phyloP scores from a whole-genome alignment of 2,329 filamentous ascomycete genomes.

The Epichloe gansuensis region DNA sequence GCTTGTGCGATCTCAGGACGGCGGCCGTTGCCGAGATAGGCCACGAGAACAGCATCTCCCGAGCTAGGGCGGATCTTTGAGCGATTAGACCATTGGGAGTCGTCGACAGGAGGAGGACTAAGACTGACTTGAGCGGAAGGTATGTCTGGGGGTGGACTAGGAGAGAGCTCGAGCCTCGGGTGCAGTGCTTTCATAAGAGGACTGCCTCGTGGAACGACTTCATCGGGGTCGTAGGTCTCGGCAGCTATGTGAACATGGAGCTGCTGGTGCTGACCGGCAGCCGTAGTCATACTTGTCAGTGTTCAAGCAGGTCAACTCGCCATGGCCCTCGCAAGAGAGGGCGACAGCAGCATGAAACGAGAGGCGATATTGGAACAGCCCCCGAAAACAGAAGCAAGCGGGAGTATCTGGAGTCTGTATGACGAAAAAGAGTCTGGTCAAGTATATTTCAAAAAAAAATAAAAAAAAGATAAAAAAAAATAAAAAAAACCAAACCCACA shows the following conservation, averaged over 20 bases:
- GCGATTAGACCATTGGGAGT: constrained; percentile 37
- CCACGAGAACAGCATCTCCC: constrained; percentile 55
- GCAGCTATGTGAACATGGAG: constrained; percentile 15
- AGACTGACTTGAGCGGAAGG: constrained; percentile 23
- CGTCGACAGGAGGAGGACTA: constrained; percentile 16
- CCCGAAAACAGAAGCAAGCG: neutral
- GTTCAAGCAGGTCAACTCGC: constrained; percentile 19
- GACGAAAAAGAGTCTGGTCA: neutral
- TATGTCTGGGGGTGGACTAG: constrained; percentile 24
- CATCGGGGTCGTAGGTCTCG: constrained; percentile 33
- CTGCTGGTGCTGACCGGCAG: constrained; percentile 21
- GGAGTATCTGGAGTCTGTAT: neutral
- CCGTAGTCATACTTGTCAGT: constrained; percentile 27
- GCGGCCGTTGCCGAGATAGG: constrained; percentile 49
- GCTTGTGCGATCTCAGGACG: constrained; percentile 49
- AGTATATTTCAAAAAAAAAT: neutral
- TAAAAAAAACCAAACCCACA: neutral
- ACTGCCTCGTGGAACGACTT: constrained; percentile 27
- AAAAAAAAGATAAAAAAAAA: neutral
- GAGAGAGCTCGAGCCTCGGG: constrained; percentile 19
- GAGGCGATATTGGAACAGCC: neutral
- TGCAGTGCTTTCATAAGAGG: constrained; percentile 25
- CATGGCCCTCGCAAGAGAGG: constrained; percentile 16
- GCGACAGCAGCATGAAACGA: constrained; percentile 7
- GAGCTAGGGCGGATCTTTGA: constrained; percentile 42